Conservation (phyloP, 345 rosid genomes). For the Gossypium mustelinum region DNA sequence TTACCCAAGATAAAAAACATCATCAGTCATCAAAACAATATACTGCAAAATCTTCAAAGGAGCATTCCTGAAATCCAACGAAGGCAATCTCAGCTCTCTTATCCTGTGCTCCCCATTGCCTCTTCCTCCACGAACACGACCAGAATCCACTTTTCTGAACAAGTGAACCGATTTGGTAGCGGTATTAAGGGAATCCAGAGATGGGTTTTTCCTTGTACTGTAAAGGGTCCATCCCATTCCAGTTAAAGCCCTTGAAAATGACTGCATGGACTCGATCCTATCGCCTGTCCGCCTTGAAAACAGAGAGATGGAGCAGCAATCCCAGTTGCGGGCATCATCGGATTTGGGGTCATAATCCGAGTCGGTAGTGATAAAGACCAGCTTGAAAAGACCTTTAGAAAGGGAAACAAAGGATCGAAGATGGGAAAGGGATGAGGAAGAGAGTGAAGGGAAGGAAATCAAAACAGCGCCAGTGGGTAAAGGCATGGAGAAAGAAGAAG, state of each 20-base stretch:
- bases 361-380: slow-evolving; percentile 31
- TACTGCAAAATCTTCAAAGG: slow-evolving; percentile 73
- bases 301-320: slow-evolving; percentile 67
- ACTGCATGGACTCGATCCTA: slow-evolving; percentile 56
- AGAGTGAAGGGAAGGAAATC: slow-evolving; percentile 61
- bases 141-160: slow-evolving; percentile 63
- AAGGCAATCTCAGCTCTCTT: slow-evolving; percentile 65
- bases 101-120: slow-evolving; percentile 40
- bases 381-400: slow-evolving; percentile 63
- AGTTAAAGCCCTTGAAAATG: slow-evolving; percentile 51
- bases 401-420: slow-evolving; percentile 66
- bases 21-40: slow-evolving; percentile 48
- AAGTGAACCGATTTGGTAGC: slow-evolving; percentile 32
- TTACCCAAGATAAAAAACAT: slow-evolving; percentile 56
- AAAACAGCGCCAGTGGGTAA: slow-evolving; percentile 52
- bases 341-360: background rate
- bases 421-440: slow-evolving; percentile 45
- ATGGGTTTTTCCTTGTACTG: slow-evolving; percentile 43
- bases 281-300: slow-evolving; percentile 40
- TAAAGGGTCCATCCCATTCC: slow-evolving; percentile 66
- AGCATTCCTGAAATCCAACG: slow-evolving; percentile 59
- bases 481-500: slow-evolving; percentile 43
- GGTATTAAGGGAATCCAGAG: slow-evolving; percentile 15
- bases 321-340: slow-evolving; percentile 44
- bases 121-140: slow-evolving; percentile 35